Percentiles rank a stretch among this genome's conserved stretches.
These are phyloP conservation scores for Mucor sp. DNA, from an alignment of 371 early-diverging fungal genomes.

Conservation along the genomic window DNA sequence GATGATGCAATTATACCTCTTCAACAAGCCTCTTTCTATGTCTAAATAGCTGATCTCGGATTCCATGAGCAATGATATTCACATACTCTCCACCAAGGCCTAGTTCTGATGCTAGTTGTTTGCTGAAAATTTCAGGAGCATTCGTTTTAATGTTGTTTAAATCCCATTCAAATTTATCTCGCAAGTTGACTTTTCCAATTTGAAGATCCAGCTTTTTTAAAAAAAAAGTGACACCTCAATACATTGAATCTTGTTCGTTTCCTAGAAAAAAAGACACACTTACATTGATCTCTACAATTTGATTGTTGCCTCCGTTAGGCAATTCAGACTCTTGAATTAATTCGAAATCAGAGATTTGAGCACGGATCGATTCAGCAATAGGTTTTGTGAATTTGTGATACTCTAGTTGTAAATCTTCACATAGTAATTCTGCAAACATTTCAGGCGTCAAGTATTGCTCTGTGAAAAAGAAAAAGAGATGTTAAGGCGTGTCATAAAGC, in stretches of 20 bases:
- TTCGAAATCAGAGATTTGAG: slow-evolving; percentile 44
- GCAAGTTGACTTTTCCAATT: slow-evolving; percentile 77
- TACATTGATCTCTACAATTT: slow-evolving; percentile 37
- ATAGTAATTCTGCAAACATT: slow-evolving; percentile 87
- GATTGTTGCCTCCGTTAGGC: slow-evolving; percentile 25
- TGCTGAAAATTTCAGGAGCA: slow-evolving; percentile 84
- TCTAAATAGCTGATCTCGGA: slow-evolving; percentile 83
- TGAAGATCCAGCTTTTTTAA: slow-evolving; percentile 88
- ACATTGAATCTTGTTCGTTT: background rate
- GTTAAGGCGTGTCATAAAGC: background rate
- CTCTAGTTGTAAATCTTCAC: slow-evolving; percentile 77
- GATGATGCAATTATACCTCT: slow-evolving; percentile 21
- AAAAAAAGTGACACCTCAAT: background rate
- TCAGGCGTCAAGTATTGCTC: slow-evolving; percentile 88
- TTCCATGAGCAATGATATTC: slow-evolving; percentile 78
- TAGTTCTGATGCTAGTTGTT: slow-evolving; percentile 76
- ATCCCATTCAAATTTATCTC: slow-evolving; percentile 93
- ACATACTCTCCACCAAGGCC: slow-evolving; percentile 91
- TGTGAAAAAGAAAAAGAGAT: slow-evolving; percentile 2
- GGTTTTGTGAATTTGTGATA: slow-evolving; percentile 52
- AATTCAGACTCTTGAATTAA: slow-evolving; percentile 36
- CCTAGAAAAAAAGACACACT: background rate
- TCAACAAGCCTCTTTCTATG: slow-evolving; percentile 65
- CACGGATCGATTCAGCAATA: slow-evolving; percentile 81
- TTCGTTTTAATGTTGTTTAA: slow-evolving; percentile 54